Evolutionary conservation across 139 green algal species (phyloP), one percentile per base, ranked within the genome.

Genomic region (Volvox reticuliferus): DNA sequence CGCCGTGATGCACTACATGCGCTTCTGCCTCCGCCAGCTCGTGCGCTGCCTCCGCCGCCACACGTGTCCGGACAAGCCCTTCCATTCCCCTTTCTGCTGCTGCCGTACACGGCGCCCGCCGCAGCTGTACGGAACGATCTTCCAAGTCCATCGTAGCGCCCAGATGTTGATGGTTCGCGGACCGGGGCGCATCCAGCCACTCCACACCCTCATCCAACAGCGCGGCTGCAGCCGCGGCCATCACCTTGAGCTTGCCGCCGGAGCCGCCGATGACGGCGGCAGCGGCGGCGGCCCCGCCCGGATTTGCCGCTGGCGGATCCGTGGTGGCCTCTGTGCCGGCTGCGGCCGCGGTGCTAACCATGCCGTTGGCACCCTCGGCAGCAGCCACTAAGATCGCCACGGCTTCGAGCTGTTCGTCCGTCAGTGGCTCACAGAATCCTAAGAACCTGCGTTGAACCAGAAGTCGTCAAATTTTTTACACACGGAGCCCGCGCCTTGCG

Each of bases 151-250:
- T 12, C 0, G 82, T 55, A 6, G 17, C 50, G 12, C 24, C 62
- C 81, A 33, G 81, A 1, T 37, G n/a, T 61, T 76, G 81, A 55
- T 26, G 14, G 20, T 17, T 36, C 33, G 44, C 28, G 26, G 79
- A 26, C 50, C 44, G 79, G 26, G 79, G 24, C 1, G 44, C 44
- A 22, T 76, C 55, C 28, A 67, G 65, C 65, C 82, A 79, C 22
- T 88, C 82, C 22, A 88, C 24, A 20, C 82, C 82, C 30, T 88
- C 82, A 63, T 79, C 82, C 44, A 50, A 44, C 26, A 36, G n/a
- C 44, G 44, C 79, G 19, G 26, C 79, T 9, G 22, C 77, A 12
- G 33, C 35, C 33, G 35, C 77, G 12, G 77, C 77, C 12, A 36
- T 36, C 77, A 36, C 77, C 77, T 18, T 36, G 12, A 36, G 3